phyloP scores from a whole-genome alignment of 192 early-diverging fungal species.

The Coemansia sp. region DNA sequence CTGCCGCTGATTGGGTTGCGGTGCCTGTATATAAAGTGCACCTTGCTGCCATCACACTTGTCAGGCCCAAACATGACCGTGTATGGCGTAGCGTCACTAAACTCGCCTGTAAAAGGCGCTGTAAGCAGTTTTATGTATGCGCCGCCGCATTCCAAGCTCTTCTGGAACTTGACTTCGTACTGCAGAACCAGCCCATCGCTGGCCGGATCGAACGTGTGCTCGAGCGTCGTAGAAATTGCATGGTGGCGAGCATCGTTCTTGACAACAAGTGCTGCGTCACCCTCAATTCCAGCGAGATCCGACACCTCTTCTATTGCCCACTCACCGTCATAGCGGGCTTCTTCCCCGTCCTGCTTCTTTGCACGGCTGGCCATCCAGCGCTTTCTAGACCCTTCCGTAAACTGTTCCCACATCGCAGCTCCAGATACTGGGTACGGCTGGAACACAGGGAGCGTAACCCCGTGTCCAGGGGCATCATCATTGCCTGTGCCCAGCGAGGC shows the following conservation, averaged over 20 bases:
- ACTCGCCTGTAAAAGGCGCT: slow-evolving; percentile 49
- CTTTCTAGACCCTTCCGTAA: slow-evolving; percentile 11
- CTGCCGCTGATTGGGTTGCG: slow-evolving; percentile 78
- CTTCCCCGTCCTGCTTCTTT: slow-evolving; percentile 30
- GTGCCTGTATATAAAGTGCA: slow-evolving; percentile 93
- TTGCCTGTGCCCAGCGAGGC: background rate
- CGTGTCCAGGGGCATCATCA: background rate
- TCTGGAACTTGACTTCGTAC: slow-evolving; percentile 84
- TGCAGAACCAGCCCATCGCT: slow-evolving; percentile 78
- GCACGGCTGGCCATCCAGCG: slow-evolving; percentile 43
- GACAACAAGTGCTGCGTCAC: slow-evolving; percentile 77
- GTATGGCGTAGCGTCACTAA: slow-evolving; percentile 84
- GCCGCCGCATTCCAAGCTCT: slow-evolving; percentile 75
- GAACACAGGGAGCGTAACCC: slow-evolving; percentile 24
- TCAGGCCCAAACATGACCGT: slow-evolving; percentile 94
- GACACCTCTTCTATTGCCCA: slow-evolving; percentile 78
- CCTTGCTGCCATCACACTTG: slow-evolving; percentile 90
- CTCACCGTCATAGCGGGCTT: slow-evolving; percentile 64
- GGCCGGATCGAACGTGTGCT: slow-evolving; percentile 68
- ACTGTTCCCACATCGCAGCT: slow-evolving; percentile 53
- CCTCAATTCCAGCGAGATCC: slow-evolving; percentile 58
- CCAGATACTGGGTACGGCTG: slow-evolving; percentile 27
- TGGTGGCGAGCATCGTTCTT: slow-evolving; percentile 82
- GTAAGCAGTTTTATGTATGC: slow-evolving; percentile 91
- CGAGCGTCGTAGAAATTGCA: slow-evolving; percentile 79